Conservation (phyloP, 306 rosid species). For the Corylus avellana region DNA sequence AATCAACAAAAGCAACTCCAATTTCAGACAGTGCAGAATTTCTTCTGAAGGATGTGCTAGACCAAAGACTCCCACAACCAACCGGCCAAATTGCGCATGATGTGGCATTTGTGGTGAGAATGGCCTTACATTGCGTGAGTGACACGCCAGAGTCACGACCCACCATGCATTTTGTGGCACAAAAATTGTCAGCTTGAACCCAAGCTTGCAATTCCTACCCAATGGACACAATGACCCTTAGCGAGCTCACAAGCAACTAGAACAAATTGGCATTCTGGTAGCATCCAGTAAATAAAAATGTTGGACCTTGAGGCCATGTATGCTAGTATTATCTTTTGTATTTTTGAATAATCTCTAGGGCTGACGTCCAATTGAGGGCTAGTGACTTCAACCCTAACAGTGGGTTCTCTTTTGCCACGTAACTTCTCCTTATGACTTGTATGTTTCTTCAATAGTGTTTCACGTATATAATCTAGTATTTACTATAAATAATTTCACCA, state of each 20-base stretch:
- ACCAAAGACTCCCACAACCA: conserved; percentile 60
- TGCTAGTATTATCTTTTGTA: too few species aligned
- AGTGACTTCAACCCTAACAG: too few species aligned
- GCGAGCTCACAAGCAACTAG: conserved; percentile 37
- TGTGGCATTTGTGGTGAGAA: conserved; percentile 39
- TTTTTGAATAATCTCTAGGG: too few species aligned
- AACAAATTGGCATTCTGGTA: not conserved
- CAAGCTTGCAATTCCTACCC: conserved; percentile 35
- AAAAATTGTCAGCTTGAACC: conserved; percentile 43
- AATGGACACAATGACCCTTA: conserved; percentile 33
- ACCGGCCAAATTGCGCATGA: conserved; percentile 40
- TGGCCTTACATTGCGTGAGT: conserved; percentile 61
- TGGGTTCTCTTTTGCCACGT: too few species aligned
- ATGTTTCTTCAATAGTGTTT: too few species aligned
- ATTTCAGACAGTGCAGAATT: conserved; percentile 20
- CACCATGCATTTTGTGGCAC: conserved; percentile 64
- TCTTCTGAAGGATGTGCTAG: conserved; percentile 56
- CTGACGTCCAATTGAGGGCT: too few species aligned
- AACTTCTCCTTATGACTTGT: too few species aligned
- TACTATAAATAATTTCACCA: too few species aligned
- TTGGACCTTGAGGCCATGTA: not conserved
- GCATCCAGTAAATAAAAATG: not conserved
- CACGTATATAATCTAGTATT: too few species aligned
- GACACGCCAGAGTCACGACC: conserved; percentile 55
- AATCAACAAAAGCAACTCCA: conserved; percentile 15